Conservation (phyloP, 2,329 filamentous ascomycete genomes). For the Phialocephala subalpina region DNA sequence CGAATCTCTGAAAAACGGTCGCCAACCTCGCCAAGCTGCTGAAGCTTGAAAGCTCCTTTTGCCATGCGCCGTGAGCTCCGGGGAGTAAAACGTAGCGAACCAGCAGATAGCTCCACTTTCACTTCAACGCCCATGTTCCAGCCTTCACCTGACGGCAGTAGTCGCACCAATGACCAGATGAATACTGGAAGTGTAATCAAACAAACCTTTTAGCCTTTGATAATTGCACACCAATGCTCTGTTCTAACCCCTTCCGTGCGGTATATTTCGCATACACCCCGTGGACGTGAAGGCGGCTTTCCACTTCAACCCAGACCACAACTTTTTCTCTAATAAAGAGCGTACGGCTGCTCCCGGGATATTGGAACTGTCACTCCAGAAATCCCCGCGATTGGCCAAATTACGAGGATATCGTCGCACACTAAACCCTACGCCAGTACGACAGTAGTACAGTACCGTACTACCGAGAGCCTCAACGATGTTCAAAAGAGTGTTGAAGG, state of each 20-base stretch:
- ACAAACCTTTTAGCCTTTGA: background rate
- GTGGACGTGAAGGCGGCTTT: background rate
- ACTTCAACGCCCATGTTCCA: background rate
- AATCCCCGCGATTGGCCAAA: conserved; percentile 5
- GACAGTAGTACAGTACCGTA: background rate
- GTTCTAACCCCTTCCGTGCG: background rate
- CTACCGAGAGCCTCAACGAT: background rate
- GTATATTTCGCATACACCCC: background rate
- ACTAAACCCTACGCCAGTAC: background rate
- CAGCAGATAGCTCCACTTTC: background rate
- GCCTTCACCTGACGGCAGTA: background rate
- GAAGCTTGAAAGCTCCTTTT: background rate
- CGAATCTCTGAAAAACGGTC: conserved; percentile 15
- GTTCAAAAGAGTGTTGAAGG: background rate
- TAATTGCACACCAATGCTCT: background rate
- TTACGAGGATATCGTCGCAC: background rate
- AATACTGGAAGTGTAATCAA: conserved; percentile 1
- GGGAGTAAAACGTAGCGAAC: background rate
- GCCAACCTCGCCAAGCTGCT: conserved; percentile 5
- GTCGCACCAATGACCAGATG: background rate
- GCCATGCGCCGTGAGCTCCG: background rate
- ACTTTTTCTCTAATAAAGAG: conserved; percentile 1
- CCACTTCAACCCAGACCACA: background rate
- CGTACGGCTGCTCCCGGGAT: background rate
- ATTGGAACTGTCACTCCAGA: background rate